phyloP scores from a whole-genome alignment of 371 early-diverging fungal genomes.

The Fennellomyces sp. region DNA sequence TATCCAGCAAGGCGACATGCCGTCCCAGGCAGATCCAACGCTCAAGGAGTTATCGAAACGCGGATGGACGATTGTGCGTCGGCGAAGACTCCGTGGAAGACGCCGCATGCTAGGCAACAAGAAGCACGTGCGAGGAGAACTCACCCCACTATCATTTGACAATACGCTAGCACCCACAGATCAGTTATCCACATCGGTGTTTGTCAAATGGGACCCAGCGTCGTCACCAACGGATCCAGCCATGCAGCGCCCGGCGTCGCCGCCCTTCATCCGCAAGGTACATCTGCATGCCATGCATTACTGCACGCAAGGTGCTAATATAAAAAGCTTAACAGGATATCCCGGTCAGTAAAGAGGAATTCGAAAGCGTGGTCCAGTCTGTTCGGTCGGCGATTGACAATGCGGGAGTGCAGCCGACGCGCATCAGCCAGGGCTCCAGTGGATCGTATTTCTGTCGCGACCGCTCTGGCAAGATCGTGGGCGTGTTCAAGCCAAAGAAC shows the following conservation, averaged over 20 bases:
- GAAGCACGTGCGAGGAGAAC: background rate
- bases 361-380: constrained; percentile 64
- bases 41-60: constrained; percentile 19
- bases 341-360: constrained; percentile 48
- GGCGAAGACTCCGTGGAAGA: constrained; percentile 31
- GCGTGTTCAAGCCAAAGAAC: constrained; percentile 93
- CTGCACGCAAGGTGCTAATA: no score
- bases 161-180: constrained; percentile 21
- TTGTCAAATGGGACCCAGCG: constrained; percentile 28
- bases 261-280: background rate
- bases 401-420: constrained; percentile 67
- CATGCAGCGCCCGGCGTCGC: background rate
- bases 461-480: constrained; percentile 73
- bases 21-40: constrained; percentile 16
- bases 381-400: constrained; percentile 73
- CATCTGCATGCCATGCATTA: background rate
- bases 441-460: constrained; percentile 90
- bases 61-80: constrained; percentile 45
- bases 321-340: constrained; percentile 18
- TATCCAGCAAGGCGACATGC: constrained; percentile 43
- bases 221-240: background rate
- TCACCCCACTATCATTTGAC: constrained; percentile 6
- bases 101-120: constrained; percentile 24
- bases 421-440: constrained; percentile 81
- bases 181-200: constrained; percentile 43